Percentiles rank a stretch among this genome's conserved stretches.
Evolutionary conservation across 1,284 basidiomycete genomes (phyloP).

Genomic region (Marasmius sp.): DNA sequence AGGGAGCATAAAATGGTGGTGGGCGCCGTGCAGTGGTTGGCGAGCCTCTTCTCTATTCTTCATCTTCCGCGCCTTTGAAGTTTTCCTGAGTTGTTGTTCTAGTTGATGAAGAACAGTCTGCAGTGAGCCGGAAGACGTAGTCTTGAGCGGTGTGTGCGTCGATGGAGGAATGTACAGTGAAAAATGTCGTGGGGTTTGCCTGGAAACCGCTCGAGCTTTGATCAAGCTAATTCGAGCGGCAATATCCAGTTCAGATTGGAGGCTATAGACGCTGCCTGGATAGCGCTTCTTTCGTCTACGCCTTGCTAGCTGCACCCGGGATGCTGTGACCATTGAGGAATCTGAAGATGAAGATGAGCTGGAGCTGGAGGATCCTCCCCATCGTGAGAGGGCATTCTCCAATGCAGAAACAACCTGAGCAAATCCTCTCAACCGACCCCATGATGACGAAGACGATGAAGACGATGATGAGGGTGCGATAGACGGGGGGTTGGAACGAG

Average conservation of each 20-base stretch:
- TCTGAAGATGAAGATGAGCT: conserved; percentile 42
- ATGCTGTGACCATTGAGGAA: conserved; percentile 38
- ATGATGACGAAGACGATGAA: conserved; percentile 44
- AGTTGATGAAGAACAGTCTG: conserved; percentile 56
- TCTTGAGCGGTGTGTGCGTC: conserved; percentile 19
- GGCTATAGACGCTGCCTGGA: conserved; percentile 45
- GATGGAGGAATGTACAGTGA: conserved; percentile 57
- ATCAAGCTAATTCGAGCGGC: conserved; percentile 51
- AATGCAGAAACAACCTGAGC: conserved; percentile 40
- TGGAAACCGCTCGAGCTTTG: conserved; percentile 59
- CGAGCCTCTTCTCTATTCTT: conserved; percentile 27
- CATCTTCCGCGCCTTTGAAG: conserved; percentile 33
- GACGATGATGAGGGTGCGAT: conserved; percentile 25
- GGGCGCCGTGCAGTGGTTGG: conserved; percentile 8
- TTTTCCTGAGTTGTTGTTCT: conserved; percentile 48
- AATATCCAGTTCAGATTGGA: conserved; percentile 57
- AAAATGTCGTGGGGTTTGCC: conserved; percentile 65
- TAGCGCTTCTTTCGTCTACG: conserved; percentile 36
- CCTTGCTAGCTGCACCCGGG: conserved; percentile 41
- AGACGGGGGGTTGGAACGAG: conserved; percentile 28
- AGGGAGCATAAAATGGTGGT: conserved; percentile 39
- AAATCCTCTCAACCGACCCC: conserved; percentile 46
- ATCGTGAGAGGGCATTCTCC: conserved; percentile 54
- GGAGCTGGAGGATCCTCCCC: conserved; percentile 42
- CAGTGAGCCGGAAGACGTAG: conserved; percentile 46